A percentile compares a stretch with the other conserved stretches of the same genome.
Conservation (phyloP, 2,329 filamentous ascomycete genomes). For the Metarhizium sp. region DNA sequence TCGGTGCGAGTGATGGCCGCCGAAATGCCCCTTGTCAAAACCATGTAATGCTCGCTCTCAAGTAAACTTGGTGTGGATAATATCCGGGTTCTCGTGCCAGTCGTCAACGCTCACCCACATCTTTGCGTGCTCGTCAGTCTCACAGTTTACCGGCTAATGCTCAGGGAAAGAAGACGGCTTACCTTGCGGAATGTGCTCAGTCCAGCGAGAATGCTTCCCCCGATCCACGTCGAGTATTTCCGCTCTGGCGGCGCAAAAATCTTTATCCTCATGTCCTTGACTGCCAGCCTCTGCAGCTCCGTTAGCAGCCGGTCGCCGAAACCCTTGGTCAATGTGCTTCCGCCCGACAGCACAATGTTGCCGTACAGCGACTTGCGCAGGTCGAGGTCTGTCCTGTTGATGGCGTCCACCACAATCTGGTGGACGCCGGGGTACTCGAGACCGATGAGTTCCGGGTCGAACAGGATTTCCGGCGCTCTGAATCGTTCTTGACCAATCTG, state of each 20-base stretch:
- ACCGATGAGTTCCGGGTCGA: slow-evolving; percentile 94
- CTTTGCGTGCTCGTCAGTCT: slow-evolving; percentile 34
- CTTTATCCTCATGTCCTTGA: slow-evolving; percentile 99
- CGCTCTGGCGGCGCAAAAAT: slow-evolving; percentile 96
- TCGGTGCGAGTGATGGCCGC: neutral
- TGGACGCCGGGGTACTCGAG: slow-evolving; percentile 95
- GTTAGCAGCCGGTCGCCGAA: slow-evolving; percentile 88
- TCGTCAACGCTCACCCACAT: slow-evolving; percentile 99
- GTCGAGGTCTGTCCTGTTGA: slow-evolving; percentile 91
- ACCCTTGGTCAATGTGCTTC: slow-evolving; percentile 91
- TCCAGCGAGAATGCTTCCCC: slow-evolving; percentile 91
- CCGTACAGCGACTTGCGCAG: slow-evolving; percentile 87
- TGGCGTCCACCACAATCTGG: slow-evolving; percentile 95
- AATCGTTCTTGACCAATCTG: slow-evolving; percentile 90
- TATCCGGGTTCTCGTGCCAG: slow-evolving; percentile 99
- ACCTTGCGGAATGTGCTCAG: slow-evolving; percentile 98
- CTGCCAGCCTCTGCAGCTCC: slow-evolving; percentile 85
- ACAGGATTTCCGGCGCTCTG: slow-evolving; percentile 91
- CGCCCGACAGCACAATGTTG: slow-evolving; percentile 95
- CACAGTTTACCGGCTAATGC: neutral
- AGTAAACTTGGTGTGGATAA: slow-evolving; percentile 97
- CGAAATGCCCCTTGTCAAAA: no score
- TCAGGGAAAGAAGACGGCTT: slow-evolving; percentile 18
- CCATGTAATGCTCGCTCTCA: slow-evolving; percentile 29
- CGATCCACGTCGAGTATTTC: slow-evolving; percentile 99